These are phyloP conservation scores for Ceratobasidium sp. DNA, from an alignment of 1,284 basidiomycete species.

Conservation along the genomic window DNA sequence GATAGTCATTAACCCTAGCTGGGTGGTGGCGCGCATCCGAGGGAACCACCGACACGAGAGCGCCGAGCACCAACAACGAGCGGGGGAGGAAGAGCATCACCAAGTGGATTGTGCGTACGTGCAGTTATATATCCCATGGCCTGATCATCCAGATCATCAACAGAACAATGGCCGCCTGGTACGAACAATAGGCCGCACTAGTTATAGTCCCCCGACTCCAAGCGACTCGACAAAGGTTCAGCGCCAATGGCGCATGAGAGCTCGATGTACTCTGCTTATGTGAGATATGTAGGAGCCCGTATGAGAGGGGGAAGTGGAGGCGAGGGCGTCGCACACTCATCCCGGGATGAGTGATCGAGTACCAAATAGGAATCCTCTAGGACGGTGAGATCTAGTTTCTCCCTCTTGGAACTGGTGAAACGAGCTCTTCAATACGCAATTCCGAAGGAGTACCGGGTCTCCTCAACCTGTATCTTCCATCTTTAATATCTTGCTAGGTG, in stretches of 20 bases:
- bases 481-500: conserved; percentile 15
- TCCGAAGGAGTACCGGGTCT: conserved; percentile 1
- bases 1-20: conserved; percentile 7
- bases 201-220: conserved; percentile 34
- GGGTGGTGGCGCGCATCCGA: background rate
- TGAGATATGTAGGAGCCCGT: background rate
- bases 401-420: conserved; percentile 13
- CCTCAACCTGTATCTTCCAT: conserved; percentile 23
- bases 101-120: background rate
- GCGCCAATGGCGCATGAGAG: conserved; percentile 36
- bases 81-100: conserved; percentile 12
- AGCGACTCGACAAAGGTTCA: conserved; percentile 39
- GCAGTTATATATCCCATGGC: conserved; percentile 25
- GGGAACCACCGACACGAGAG: background rate
- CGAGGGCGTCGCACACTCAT: conserved; percentile 17
- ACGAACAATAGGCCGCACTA: conserved; percentile 31
- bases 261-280: conserved; percentile 22
- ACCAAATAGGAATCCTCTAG: background rate
- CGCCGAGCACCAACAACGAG: background rate
- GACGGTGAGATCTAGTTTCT: background rate
- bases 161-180: conserved; percentile 37
- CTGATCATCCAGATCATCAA: conserved; percentile 24
- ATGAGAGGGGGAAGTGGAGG: conserved; percentile 29
- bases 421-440: conserved; percentile 10
- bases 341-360: conserved; percentile 8